phyloP scores from a whole-genome alignment of 805 yeast species.

The Yarrowia alimentaria region DNA sequence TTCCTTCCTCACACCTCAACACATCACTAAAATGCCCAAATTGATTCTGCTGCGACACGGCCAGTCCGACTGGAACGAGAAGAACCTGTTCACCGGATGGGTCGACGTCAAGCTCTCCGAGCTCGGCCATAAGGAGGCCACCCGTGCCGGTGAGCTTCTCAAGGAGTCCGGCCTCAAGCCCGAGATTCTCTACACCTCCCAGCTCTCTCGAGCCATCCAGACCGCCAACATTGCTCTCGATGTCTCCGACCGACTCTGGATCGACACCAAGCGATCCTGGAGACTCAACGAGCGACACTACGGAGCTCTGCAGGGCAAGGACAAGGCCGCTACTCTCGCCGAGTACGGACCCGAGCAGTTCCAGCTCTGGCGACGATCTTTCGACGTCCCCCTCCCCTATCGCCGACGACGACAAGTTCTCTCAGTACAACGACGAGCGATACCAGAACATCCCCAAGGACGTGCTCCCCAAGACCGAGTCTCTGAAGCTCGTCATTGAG shows the following conservation, averaged over 20 bases:
- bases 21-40: slow-evolving; percentile 43
- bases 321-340: slow-evolving; percentile 89
- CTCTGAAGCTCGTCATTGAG: slow-evolving; percentile 90
- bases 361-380: slow-evolving; percentile 97
- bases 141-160: slow-evolving; percentile 87
- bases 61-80: slow-evolving; percentile 98
- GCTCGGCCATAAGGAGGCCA: slow-evolving; percentile 85
- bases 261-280: slow-evolving; percentile 94
- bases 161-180: slow-evolving; percentile 83
- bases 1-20: neutral
- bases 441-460: slow-evolving; percentile 80
- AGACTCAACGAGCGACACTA: slow-evolving; percentile 98
- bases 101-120: slow-evolving; percentile 87
- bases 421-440: slow-evolving; percentile 83
- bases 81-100: slow-evolving; percentile 98
- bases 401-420: slow-evolving; percentile 71
- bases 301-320: slow-evolving; percentile 98
- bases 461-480: slow-evolving; percentile 90
- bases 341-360: slow-evolving; percentile 87
- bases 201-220: slow-evolving; percentile 91
- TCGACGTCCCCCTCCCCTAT: slow-evolving; percentile 93
- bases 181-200: slow-evolving; percentile 86
- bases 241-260: slow-evolving; percentile 81
- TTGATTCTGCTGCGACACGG: slow-evolving; percentile 97
- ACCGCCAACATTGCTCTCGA: slow-evolving; percentile 94